Conservation (phyloP, 1,284 basidiomycete species). For the Microbotryum saponariae region DNA sequence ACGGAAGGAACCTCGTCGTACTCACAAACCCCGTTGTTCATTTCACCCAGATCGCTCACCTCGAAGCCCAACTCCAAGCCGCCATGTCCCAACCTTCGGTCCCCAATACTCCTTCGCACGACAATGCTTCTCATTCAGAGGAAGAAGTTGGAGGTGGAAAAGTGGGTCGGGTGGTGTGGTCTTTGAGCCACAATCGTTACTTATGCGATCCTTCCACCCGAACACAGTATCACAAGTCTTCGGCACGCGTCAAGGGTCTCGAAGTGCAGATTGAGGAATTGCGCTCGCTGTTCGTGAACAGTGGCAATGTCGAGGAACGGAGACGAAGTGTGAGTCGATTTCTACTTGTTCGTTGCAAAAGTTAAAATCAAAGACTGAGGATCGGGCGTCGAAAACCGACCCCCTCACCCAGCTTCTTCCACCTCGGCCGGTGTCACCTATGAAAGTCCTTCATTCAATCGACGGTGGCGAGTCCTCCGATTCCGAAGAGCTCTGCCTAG, state of each 20-base stretch:
- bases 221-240: background rate
- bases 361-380: too few species aligned
- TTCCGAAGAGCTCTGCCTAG: conserved; percentile 4
- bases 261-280: conserved; percentile 26
- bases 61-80: conserved; percentile 27
- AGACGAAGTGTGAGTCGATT: conserved; percentile 14
- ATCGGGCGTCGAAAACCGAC: too few species aligned
- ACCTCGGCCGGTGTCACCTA: conserved; percentile 25
- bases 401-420: conserved; percentile 17
- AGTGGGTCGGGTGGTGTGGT: background rate
- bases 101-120: conserved; percentile 19
- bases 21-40: background rate
- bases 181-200: too few species aligned
- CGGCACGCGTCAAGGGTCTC: conserved; percentile 14
- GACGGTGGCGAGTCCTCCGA: conserved; percentile 1
- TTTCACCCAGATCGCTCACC: conserved; percentile 10
- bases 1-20: too few species aligned
- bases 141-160: background rate
- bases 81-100: conserved; percentile 18
- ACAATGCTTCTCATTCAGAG: conserved; percentile 8
- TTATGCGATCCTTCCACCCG: background rate
- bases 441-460: conserved; percentile 14
- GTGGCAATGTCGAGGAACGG: conserved; percentile 24
- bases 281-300: conserved; percentile 25
- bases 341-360: background rate